Base-by-base conservation (phyloP, 768 basidiomycete species). In the Termitomyces sp. region DNA sequence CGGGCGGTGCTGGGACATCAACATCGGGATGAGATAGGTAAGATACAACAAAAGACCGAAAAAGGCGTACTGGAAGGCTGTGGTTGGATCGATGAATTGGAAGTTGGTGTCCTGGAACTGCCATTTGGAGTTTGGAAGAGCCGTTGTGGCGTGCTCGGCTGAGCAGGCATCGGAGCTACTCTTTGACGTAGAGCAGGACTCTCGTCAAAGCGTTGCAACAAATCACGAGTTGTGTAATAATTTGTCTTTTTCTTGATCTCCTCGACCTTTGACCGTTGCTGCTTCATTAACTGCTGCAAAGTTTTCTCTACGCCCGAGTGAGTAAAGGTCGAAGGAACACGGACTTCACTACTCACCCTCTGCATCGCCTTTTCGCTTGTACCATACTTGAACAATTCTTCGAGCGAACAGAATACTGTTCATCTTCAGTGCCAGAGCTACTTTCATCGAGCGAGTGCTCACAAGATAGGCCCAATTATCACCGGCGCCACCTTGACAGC, bases 231-330 rank as follows among this genome's bases (percentile, higher is more conserved):
- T 12, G 84, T 85, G 69, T 99, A 93, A 72, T 92, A 99, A 64
- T 98, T 96, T 2, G 95, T 98, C 70, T 91, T 94, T 77, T 94
- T 93, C 81, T 99, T 99, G 64, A 98, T 92, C 64, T 97, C 95
- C 62, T 96, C 94, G 37, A 99, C 83, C 67, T 91, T 94, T 24
- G 81, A 79, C 20, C 91, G 87, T 61, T 95, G 93, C 66, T 88
- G 78, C 67, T 87, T 88, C 67, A 89, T 80, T 4, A 95, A 76
- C 1, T 72, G 71, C 56, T 88, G 87, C 18, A 98, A 79, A 3
- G 85, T 85, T 69, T 85, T 89, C 72, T 98, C 95, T 97, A 68
- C 26, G 53, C 10, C 1, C 60, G 43, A 51, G 36, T 56, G 56
- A 62, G 20, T 5, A 2, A 26, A 27, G 16, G 42, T 39, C 9